Evolutionary conservation across 495 filamentous ascomycete species (phyloP), one percentile per base, ranked within the genome.

Genomic region (Melanomma pulvis-pyrius): DNA sequence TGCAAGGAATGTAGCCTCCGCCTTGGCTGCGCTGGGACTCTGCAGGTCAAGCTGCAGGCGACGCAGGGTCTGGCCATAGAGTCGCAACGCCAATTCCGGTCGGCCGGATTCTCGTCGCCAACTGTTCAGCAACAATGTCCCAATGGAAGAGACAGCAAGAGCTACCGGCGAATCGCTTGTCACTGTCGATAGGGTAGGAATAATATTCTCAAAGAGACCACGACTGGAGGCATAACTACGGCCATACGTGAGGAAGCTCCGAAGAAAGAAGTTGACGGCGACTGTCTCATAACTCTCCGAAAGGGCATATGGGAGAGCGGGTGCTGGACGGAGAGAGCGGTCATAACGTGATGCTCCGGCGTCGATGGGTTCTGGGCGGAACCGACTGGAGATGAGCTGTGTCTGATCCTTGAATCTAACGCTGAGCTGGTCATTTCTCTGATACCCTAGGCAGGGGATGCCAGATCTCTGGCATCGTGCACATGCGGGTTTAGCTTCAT

Each of bases 401-500:
- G 32, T 36, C 13, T 36, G 6, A 13, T 36, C 32, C 32, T 36
- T 36, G 32, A 36, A 36, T 36, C 32, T 36, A 13, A 36, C 13
- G 6, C 13, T 36, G 32, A 36, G 6, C 13, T 36, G 6, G 6
- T 36, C 32, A 6, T 36, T 36, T 36, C 32, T 6, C 32, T 6
- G 6, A 13, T 36, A 36, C 32, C 32, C 32, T 36, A 6, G 6
- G 32, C 32, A 36, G 6, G 6, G 6, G 32, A 36, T 6, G 6
- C 32, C 32, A 36, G 32, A 6, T 6, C 6, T 36, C 6, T 36
- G 39, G 58, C 58, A 61, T 8, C 24, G 22, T 9, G 13, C 36
- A 26, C 58, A 61, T 11, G 6, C 21, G 13, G 58, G 58, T 29
- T 48, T 61, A 11, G 22, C 58, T 48, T 61, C 19, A 36, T 61